Evolutionary conservation across 129 eudicot species (phyloP), one percentile per base, ranked within the genome.

Genomic region (Sambucus nigra): DNA sequence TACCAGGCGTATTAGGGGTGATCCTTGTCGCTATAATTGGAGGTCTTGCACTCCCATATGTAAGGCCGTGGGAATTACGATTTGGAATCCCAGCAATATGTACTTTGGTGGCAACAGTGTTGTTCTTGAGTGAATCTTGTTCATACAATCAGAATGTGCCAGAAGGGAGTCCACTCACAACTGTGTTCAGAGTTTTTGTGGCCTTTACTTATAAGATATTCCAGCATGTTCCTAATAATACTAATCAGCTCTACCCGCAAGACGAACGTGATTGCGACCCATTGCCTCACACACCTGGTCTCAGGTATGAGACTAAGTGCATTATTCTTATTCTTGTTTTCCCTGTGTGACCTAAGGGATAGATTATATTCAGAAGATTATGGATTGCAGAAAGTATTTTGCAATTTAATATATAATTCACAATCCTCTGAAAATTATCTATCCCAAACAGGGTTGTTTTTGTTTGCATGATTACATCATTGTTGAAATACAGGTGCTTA

Each of bases 51-150:
- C 75, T 76, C 13, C 69, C 79, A 7, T 70, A 58, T 41, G 52
- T 80, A 59, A 84, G 77, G 54, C 80, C 86, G 26, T 84, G 88
- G 94, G 55, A 73, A 7, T 25, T 77, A 17, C 68, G 73, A 35
- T 81, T 82, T 51, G 88, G 88, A 28, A 61, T 86, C 28, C 79
- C 91, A 0, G 93, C 88, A 1, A 69, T 82, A 31, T 78, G 69
- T 29, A 48, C 87, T 8, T 13, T 76, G 67, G 80, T 60, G 0
- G 76, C 84, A 6, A 68, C 83, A 6, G 5, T 76, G 24, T 5
- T 63, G 25, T 82, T 79, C 71, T 52, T 76, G 48, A 51, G 61
- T 1, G 82, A 78, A 20, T 64, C 57, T 2, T 18, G 21, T 15
- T 49, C 27, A 3, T 86, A 78, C 68, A 47, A 58, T n/a, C 58